These are phyloP conservation scores for Drosera spatulata DNA, from an alignment of 179 eudicot species.

Conservation along the genomic window DNA sequence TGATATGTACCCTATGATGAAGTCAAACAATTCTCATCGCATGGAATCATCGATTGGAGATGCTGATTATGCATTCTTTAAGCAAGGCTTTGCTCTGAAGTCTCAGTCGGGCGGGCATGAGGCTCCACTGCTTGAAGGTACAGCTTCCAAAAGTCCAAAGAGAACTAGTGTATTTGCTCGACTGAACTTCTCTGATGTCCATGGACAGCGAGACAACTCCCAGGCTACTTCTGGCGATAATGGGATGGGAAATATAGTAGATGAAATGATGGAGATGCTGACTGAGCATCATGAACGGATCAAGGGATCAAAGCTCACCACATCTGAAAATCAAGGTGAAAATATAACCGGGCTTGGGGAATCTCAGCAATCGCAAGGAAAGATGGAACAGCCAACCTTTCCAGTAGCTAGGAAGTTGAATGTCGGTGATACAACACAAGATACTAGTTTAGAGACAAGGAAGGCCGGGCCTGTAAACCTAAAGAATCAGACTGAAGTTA, in stretches of 20 bases:
- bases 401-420: background rate
- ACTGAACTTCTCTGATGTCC: conserved; percentile 2
- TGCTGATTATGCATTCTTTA: background rate
- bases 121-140: background rate
- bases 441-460: background rate
- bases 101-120: background rate
- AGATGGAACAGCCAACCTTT: background rate
- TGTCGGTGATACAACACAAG: background rate
- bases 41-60: background rate
- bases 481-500: conserved; percentile 9
- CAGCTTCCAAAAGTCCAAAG: background rate
- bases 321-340: background rate
- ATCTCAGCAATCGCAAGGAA: background rate
- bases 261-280: conserved; percentile 8
- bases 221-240: background rate
- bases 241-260: background rate
- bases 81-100: background rate
- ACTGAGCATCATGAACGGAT: conserved; percentile 1
- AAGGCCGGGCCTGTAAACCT: background rate
- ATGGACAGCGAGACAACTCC: background rate
- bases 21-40: background rate
- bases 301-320: background rate
- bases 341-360: background rate
- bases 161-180: conserved; percentile 8
- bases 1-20: background rate